Percentiles rank a stretch among this genome's conserved stretches.
These are phyloP conservation scores for Fusarium siculi DNA, from an alignment of 2,329 filamentous ascomycete species.

Conservation along the genomic window DNA sequence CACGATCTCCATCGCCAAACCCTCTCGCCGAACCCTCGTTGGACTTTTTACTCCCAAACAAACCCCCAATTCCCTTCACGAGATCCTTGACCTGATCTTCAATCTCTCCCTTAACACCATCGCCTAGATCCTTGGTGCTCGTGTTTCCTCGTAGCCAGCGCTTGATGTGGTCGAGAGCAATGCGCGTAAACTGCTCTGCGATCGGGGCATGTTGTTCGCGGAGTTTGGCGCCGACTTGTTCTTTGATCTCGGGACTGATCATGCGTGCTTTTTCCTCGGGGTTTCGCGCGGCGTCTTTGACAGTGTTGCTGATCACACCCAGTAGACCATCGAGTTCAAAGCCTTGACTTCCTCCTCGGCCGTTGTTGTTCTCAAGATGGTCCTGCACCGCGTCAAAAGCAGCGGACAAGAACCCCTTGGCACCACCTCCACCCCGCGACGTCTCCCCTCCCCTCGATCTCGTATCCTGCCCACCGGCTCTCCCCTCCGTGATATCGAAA, in stretches of 20 bases:
- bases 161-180: conserved; percentile 60
- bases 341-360: conserved; percentile 42
- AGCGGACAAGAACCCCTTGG: conserved; percentile 53
- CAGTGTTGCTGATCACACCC: conserved; percentile 54
- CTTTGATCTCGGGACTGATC: conserved; percentile 60
- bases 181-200: conserved; percentile 58
- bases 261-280: conserved; percentile 58
- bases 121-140: conserved; percentile 54
- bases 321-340: conserved; percentile 57
- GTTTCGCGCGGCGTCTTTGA: conserved; percentile 57
- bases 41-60: conserved; percentile 54
- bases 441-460: conserved; percentile 44
- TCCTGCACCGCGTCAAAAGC: conserved; percentile 56
- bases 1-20: conserved; percentile 45
- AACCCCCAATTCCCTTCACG: conserved; percentile 55
- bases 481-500: conserved; percentile 55
- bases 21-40: conserved; percentile 48
- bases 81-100: conserved; percentile 57
- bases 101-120: conserved; percentile 57
- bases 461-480: conserved; percentile 20
- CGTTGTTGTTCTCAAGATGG: conserved; percentile 48
- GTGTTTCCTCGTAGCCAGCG: conserved; percentile 57
- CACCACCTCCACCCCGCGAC: conserved; percentile 46
- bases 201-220: conserved; percentile 55
- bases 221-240: conserved; percentile 54